phyloP scores from a whole-genome alignment of 1,284 basidiomycete genomes.

The Pulchroboletus neoregius region DNA sequence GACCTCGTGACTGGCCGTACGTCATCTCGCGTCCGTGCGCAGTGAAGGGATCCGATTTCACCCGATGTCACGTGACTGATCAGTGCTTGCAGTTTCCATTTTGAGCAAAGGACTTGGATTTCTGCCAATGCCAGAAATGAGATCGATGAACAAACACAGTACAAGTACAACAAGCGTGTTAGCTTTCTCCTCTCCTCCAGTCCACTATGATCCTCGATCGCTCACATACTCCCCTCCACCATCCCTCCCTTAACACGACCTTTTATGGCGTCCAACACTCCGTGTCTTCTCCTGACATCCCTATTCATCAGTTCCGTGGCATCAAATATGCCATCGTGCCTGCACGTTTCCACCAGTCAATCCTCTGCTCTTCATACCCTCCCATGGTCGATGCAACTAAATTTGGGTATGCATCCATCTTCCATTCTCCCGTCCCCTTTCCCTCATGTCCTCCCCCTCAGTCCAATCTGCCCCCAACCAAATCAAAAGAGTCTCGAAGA shows the following conservation, averaged over 20 bases:
- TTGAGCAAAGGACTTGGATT: constrained; percentile 20
- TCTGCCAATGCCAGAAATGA: constrained; percentile 19
- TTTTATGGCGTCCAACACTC: constrained; percentile 62
- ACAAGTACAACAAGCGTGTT: constrained; percentile 14
- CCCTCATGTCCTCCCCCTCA: constrained; percentile 27
- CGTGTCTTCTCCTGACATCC: constrained; percentile 49
- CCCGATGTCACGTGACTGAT: constrained; percentile 28
- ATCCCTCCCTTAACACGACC: constrained; percentile 53
- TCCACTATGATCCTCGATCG: constrained; percentile 29
- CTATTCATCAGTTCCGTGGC: constrained; percentile 68
- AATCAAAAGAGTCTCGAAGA: constrained; percentile 50
- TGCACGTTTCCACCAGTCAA: constrained; percentile 68
- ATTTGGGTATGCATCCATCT: constrained; percentile 49
- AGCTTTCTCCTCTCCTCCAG: constrained; percentile 1
- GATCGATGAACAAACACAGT: constrained; percentile 26
- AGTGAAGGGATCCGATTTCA: constrained; percentile 10
- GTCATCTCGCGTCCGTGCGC: constrained; percentile 8
- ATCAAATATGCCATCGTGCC: constrained; percentile 74
- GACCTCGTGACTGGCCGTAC: constrained; percentile 11
- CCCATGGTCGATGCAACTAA: constrained; percentile 55
- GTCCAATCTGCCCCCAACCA: constrained; percentile 72
- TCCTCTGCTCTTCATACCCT: constrained; percentile 53
- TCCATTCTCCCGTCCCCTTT: not conserved
- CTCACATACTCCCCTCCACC: constrained; percentile 38
- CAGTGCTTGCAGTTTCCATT: constrained; percentile 21